Evolutionary conservation across 1,139 yeast species (phyloP).

Genomic region (Candida sojae): DNA sequence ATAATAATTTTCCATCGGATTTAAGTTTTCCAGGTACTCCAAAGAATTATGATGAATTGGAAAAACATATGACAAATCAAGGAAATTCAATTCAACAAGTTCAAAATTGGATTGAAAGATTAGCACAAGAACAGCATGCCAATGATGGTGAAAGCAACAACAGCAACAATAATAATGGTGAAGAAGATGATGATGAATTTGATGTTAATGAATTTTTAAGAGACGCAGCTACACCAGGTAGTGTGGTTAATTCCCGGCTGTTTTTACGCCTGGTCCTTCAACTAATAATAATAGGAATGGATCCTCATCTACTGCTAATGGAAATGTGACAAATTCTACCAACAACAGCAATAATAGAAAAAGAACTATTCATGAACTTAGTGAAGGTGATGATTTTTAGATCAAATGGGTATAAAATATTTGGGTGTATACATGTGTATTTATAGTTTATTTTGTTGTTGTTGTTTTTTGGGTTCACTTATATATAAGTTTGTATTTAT

Average conservation of each 20-base stretch:
- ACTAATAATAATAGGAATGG: conserved; percentile 1
- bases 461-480: neutral
- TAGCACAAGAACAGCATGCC: conserved; percentile 39
- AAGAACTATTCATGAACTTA: conserved; percentile 21
- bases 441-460: neutral
- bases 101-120: conserved; percentile 57
- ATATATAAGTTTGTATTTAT: neutral
- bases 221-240: conserved; percentile 15
- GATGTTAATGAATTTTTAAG: conserved; percentile 41
- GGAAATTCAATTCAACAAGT: conserved; percentile 59
- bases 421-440: neutral
- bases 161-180: conserved; percentile 30
- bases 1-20: conserved; percentile 31
- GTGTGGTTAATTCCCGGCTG: conserved; percentile 12
- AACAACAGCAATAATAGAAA: conserved; percentile 15
- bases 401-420: neutral
- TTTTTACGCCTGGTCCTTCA: conserved; percentile 20
- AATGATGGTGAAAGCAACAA: conserved; percentile 14
- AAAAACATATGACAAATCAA: conserved; percentile 48
- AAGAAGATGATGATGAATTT: conserved; percentile 38
- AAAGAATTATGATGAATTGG: conserved; percentile 21
- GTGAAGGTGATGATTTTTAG: conserved; percentile 17
- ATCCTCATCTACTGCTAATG: neutral
- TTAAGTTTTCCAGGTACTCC: conserved; percentile 21
- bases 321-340: conserved; percentile 13